Base-by-base conservation (phyloP, 2,329 filamentous ascomycete species). In the Samsoniella hepiali region DNA sequence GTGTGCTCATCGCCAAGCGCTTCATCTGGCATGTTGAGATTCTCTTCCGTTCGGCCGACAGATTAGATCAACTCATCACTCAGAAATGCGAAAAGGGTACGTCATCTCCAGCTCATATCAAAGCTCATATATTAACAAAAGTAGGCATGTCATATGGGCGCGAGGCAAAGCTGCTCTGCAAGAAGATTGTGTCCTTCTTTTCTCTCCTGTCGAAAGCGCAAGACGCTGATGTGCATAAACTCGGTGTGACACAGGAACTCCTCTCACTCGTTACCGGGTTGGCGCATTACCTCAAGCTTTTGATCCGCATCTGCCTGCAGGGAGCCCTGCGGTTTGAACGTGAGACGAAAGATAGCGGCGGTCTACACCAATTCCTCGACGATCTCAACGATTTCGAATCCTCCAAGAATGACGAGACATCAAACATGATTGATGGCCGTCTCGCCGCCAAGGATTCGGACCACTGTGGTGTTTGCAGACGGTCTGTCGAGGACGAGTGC, bases 171-270 rank as follows among this genome's bases (percentile, higher is more conserved):
- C 83, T 99, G 58, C 85, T 99, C n/a, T 99, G 95, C 82, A 99
- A 99, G 78, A 99, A 99, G 77, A 96, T 99, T 62, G 95, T 99
- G 6, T 91, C 94, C 32, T 99, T 99, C 81, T 99, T 99, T 75
- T 93, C 93, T 13, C 81, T 99, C 22, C 82, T 99, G 9, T 96
- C 94, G 6, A 97, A 97, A 75, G 95, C 93, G 1, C 94, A 98
- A 73, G 93, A 97, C 72, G 91, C 88, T 9, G 91, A 90, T n/a
- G 88, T 91, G 44, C 85, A 91, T 64, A 95, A 97, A 73, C 86
- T 98, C 49, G 95, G 95, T 50, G 95, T 99, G 38, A 99, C 95
- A 9, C 95, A 99, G 75, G 95, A 99, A 74, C 84, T 99, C n/a
- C 79, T 99, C n/a, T 96, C 94, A 7, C 84, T 99, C 8, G 95